Evolutionary conservation across 805 yeast genomes (phyloP).

Genomic region (Sugiyamaella lignohabitans): DNA sequence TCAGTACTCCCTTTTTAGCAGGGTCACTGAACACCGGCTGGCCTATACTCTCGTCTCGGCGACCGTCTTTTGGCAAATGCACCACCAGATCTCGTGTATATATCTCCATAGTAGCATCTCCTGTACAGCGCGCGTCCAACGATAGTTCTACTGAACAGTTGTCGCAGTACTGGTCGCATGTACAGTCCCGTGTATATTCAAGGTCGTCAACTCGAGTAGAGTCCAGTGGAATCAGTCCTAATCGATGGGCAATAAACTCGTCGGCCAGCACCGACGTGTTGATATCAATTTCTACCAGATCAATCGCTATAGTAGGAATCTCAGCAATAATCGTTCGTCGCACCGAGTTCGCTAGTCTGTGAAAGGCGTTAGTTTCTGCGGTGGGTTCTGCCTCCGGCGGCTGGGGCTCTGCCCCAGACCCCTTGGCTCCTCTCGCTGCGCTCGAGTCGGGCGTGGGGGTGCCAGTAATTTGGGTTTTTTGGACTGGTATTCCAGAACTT

Average conservation of each 20-base stretch:
- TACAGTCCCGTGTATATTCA: constrained; percentile 82
- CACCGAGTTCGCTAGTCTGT: constrained; percentile 72
- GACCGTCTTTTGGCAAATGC: constrained; percentile 32
- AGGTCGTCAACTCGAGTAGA: constrained; percentile 77
- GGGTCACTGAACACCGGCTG: constrained; percentile 79
- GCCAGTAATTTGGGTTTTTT: not conserved
- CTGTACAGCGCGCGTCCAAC: constrained; percentile 80
- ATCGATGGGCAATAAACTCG: constrained; percentile 89
- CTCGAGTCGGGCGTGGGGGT: too few relatives aligned
- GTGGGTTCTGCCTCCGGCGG: not conserved
- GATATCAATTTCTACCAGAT: constrained; percentile 85
- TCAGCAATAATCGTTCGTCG: constrained; percentile 92
- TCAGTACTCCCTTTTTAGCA: constrained; percentile 74
- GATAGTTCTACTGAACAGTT: constrained; percentile 86
- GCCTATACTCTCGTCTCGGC: constrained; percentile 49
- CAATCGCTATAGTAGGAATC: constrained; percentile 95
- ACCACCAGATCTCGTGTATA: constrained; percentile 74
- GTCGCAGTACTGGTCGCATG: constrained; percentile 96
- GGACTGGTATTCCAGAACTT: constrained; percentile 15
- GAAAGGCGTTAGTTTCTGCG: not conserved
- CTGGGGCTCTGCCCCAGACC: not conserved
- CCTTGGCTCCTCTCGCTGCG: not conserved
- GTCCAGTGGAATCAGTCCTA: constrained; percentile 86
- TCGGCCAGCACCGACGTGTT: constrained; percentile 95
- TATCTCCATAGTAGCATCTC: constrained; percentile 82